phyloP scores from a whole-genome alignment of 129 eudicot species.

The Smallanthus sonchifolius region DNA sequence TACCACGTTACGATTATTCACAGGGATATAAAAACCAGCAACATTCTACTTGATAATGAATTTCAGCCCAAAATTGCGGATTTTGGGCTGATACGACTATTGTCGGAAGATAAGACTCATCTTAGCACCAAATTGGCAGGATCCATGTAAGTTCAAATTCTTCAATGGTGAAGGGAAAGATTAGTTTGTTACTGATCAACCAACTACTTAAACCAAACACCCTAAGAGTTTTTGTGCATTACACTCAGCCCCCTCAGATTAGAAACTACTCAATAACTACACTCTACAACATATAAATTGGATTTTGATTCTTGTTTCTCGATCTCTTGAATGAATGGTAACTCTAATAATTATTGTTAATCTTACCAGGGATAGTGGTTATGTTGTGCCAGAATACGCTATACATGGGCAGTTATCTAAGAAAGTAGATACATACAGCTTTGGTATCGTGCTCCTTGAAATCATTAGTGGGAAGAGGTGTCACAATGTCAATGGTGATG shows the following conservation, averaged over 20 bases:
- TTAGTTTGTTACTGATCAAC: too few relatives aligned
- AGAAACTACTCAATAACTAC: too few relatives aligned
- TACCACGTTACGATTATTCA: slow-evolving; percentile 23
- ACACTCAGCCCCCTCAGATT: too few relatives aligned
- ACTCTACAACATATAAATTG: too few relatives aligned
- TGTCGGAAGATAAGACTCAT: slow-evolving; percentile 62
- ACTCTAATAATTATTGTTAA: too few relatives aligned
- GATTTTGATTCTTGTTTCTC: too few relatives aligned
- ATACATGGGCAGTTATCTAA: not conserved
- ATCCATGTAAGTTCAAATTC: not conserved
- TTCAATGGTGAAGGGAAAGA: too few relatives aligned
- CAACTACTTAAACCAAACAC: too few relatives aligned
- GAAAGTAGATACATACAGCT: not conserved
- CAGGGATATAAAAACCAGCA: slow-evolving; percentile 71
- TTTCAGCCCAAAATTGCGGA: slow-evolving; percentile 71
- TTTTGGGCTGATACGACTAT: slow-evolving; percentile 69
- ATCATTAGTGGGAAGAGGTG: not conserved
- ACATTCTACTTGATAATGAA: slow-evolving; percentile 60
- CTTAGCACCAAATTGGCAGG: slow-evolving; percentile 69
- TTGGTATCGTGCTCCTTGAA: not conserved
- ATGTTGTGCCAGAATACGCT: not conserved
- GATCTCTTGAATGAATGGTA: too few relatives aligned
- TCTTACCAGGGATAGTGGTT: not conserved
- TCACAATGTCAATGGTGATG: not conserved
- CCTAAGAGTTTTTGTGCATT: too few relatives aligned